Evolutionary conservation across 2,329 filamentous ascomycete genomes (phyloP).

Genomic region (Calonectria henricotiae): DNA sequence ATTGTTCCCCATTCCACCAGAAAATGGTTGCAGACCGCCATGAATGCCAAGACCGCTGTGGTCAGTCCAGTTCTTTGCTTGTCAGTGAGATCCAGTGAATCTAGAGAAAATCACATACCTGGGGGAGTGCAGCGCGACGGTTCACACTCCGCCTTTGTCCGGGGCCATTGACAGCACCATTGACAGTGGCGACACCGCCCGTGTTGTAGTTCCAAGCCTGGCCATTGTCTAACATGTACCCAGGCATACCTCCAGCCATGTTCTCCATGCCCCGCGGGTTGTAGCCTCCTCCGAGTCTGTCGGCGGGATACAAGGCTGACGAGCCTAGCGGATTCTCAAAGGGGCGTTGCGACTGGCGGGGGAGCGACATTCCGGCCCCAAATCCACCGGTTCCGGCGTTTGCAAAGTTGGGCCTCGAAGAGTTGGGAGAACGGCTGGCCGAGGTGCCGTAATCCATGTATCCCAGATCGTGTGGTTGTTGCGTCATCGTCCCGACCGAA

Average conservation of each 20-base stretch:
- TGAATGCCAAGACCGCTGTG: constrained; percentile 64
- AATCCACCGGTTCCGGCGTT: constrained; percentile 63
- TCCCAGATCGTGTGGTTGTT: constrained; percentile 74
- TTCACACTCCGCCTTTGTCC: constrained; percentile 71
- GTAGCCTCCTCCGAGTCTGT: constrained; percentile 75
- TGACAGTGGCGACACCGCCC: constrained; percentile 76
- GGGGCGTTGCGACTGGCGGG: constrained; percentile 77
- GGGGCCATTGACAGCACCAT: constrained; percentile 77
- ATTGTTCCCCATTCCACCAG: constrained; percentile 57
- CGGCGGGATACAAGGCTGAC: constrained; percentile 79
- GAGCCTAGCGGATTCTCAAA: constrained; percentile 80
- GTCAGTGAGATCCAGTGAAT: constrained; percentile 34
- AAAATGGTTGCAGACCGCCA: constrained; percentile 57
- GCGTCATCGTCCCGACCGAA: constrained; percentile 58
- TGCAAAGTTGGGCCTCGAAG: constrained; percentile 74
- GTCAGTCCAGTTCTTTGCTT: constrained; percentile 68
- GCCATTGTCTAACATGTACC: constrained; percentile 77
- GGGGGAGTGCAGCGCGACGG: constrained; percentile 77
- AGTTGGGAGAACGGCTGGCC: constrained; percentile 78
- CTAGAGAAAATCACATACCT: constrained; percentile 71
- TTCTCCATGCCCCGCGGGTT: constrained; percentile 73
- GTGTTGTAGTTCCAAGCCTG: constrained; percentile 85
- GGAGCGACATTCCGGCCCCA: constrained; percentile 64
- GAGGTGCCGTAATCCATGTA: constrained; percentile 79
- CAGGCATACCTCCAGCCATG: constrained; percentile 63